Evolutionary conservation across 768 basidiomycete genomes (phyloP).

Genomic region (Gautieria morchelliformis): DNA sequence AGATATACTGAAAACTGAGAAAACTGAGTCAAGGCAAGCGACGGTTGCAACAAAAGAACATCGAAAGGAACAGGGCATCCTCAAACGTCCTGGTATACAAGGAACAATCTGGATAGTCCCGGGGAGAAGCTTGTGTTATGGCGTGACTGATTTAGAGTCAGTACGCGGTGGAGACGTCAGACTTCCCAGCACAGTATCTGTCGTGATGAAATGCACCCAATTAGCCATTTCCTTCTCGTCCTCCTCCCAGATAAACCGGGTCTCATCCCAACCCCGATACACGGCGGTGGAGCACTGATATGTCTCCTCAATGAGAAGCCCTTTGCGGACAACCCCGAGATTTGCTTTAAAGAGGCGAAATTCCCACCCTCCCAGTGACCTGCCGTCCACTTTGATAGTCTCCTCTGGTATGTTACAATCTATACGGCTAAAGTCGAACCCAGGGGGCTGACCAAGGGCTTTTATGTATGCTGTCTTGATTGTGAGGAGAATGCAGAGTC

Average conservation of each 20-base stretch:
- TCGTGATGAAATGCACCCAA: conserved; percentile 80
- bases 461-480: conserved; percentile 78
- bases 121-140: neutral
- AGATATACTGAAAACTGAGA: neutral
- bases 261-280: conserved; percentile 56
- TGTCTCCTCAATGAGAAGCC: conserved; percentile 47
- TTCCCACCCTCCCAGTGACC: conserved; percentile 72
- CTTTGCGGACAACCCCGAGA: conserved; percentile 55
- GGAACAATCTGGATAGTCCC: neutral
- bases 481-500: conserved; percentile 68
- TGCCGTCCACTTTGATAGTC: conserved; percentile 56
- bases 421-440: conserved; percentile 74
- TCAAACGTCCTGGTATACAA: neutral
- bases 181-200: conserved; percentile 56
- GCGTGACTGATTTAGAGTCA: neutral
- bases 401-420: conserved; percentile 68
- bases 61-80: neutral
- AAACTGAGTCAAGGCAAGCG: neutral
- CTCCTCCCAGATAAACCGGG: conserved; percentile 65
- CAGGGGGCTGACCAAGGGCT: conserved; percentile 71
- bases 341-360: conserved; percentile 72
- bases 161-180: neutral
- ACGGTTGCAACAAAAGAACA: neutral
- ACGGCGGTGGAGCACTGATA: conserved; percentile 76
- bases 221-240: conserved; percentile 56